Base-by-base conservation (phyloP, 352 stramenopile species). In the Sclerospora graminicola region DNA sequence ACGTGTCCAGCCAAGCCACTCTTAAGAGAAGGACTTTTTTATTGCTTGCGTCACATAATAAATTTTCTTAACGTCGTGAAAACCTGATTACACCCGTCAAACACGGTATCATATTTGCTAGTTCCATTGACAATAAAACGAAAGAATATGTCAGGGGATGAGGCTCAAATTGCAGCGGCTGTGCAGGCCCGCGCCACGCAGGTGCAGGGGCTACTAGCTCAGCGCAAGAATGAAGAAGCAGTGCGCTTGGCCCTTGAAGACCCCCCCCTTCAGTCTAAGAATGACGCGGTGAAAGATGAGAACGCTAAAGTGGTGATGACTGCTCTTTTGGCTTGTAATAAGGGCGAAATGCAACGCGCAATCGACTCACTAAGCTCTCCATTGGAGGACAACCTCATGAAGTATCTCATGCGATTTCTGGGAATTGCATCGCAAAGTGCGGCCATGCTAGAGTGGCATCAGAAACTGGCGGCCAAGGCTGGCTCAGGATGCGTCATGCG, bases 401-500 rank as follows among this genome's bases (percentile, higher is more conserved):
- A 94, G 60, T 95, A 94, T 57, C 54, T 95, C 23, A 82, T 84
- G 67, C 75, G 79, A 34, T 82, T 89, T 29, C 54, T 94, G 14
- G 70, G 57, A 1, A 59, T 87, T 19, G 59, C 82, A 16, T 69
- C 69, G 45, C 79, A 91, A 59, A 94, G 84, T 57, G 75, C 79
- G 1, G 48, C 57, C 7, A 80, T 95, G 33, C 63, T 95, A 27
- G 84, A 93, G 30, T 95, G 84, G 84, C 76, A 95, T 55, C 78
- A 85, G 51, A 89, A 91, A 49, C 69, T 94, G 30, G 59, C 68
- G 24, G 66, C 65, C 30, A 94, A 93, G 42, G 83, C 82, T n/a
- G 84, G 84, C 41, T 69, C 68, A 2, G 84, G 84, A 36, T 94
- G 81, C 60, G 74, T 94, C 51, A 90, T 94, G 55, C 82, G 84